Conservation (phyloP, 441 rosid species). For the Arabidopsis hybrid region DNA sequence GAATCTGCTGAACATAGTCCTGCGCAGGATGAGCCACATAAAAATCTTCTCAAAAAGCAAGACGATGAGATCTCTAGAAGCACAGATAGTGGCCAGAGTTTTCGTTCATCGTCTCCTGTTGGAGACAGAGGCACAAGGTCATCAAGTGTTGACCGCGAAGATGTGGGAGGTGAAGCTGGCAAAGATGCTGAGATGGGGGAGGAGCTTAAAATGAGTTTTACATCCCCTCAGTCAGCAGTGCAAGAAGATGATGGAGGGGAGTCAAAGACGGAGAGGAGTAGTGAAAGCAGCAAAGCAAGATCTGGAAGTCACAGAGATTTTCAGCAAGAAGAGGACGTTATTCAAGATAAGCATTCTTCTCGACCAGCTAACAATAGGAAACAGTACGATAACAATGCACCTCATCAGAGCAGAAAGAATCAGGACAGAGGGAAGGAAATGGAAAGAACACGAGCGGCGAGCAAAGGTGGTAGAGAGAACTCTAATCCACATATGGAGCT, state of each 20-base stretch:
- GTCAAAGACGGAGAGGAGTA: slow-evolving; percentile 85
- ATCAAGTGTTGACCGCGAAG: slow-evolving; percentile 63
- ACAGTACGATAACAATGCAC: slow-evolving; percentile 63
- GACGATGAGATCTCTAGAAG: slow-evolving; percentile 72
- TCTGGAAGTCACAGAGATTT: slow-evolving; percentile 85
- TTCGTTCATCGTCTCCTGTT: slow-evolving; percentile 52
- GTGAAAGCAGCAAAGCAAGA: slow-evolving; percentile 89
- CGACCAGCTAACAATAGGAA: slow-evolving; percentile 55
- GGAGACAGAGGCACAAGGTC: slow-evolving; percentile 56
- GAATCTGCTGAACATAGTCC: slow-evolving; percentile 60
- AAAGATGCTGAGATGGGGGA: slow-evolving; percentile 63
- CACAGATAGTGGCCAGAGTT: slow-evolving; percentile 58
- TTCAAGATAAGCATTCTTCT: slow-evolving; percentile 63
- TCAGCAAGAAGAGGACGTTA: slow-evolving; percentile 84
- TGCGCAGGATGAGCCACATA: slow-evolving; percentile 51
- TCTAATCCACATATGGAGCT: slow-evolving; percentile 63
- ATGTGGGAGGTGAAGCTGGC: slow-evolving; percentile 54
- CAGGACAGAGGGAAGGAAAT: slow-evolving; percentile 64
- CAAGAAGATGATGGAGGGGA: slow-evolving; percentile 81
- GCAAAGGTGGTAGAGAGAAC: slow-evolving; percentile 68
- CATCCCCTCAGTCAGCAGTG: slow-evolving; percentile 48
- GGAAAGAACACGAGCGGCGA: slow-evolving; percentile 56
- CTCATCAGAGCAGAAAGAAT: slow-evolving; percentile 63
- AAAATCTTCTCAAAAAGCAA: slow-evolving; percentile 50
- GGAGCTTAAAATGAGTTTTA: slow-evolving; percentile 54